Conservation (phyloP, 345 rosid genomes). For the Boechera stricta region DNA sequence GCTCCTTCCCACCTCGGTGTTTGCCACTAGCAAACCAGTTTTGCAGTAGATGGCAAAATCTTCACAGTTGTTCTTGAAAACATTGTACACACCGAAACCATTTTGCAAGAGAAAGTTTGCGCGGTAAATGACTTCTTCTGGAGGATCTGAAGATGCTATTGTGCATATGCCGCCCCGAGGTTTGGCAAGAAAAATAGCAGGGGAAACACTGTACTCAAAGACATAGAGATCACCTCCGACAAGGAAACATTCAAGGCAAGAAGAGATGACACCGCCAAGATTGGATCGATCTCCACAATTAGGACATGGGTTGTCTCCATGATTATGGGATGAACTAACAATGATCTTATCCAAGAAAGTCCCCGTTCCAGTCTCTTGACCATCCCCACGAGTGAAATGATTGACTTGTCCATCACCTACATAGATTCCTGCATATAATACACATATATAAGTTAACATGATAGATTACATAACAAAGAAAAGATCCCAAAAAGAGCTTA, state of each 20-base stretch:
- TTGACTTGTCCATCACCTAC: constrained; percentile 75
- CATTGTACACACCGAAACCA: constrained; percentile 75
- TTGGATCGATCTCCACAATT: constrained; percentile 62
- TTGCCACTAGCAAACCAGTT: constrained; percentile 69
- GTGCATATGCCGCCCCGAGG: constrained; percentile 84
- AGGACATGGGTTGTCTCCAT: constrained; percentile 60
- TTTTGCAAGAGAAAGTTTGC: constrained; percentile 71
- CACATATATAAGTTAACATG: not conserved
- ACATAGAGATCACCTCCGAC: constrained; percentile 66
- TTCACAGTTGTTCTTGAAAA: constrained; percentile 85
- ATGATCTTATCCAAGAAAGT: constrained; percentile 65
- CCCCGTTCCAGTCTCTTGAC: constrained; percentile 81
- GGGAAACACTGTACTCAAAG: constrained; percentile 65
- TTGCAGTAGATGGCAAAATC: constrained; percentile 89
- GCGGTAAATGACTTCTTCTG: constrained; percentile 66
- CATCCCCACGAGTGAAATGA: constrained; percentile 85
- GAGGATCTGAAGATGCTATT: constrained; percentile 64
- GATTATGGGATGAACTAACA: constrained; percentile 59
- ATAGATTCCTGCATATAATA: constrained; percentile 62
- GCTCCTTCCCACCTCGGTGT: constrained; percentile 70
- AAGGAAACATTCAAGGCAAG: constrained; percentile 84
- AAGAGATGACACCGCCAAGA: constrained; percentile 62
- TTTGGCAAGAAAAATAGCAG: constrained; percentile 64
- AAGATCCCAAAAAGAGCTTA: too few species aligned
- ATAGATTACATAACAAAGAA: not conserved